These are phyloP conservation scores for Cordyceps tenuipes DNA, from an alignment of 2,329 filamentous ascomycete genomes.

Conservation along the genomic window DNA sequence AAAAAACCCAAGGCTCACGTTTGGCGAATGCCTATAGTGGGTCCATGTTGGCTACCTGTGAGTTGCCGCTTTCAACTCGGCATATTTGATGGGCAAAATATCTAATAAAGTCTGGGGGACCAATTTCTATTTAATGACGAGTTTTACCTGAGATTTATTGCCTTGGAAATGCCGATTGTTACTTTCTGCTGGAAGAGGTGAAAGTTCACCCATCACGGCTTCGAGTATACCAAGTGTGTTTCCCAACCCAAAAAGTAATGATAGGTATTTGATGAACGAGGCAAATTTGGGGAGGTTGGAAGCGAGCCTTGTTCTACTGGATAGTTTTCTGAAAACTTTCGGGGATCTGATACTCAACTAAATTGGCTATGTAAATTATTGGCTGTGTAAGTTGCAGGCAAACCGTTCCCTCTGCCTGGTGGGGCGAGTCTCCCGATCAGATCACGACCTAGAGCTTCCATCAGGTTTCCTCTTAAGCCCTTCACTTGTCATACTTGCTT, in stretches of 20 bases:
- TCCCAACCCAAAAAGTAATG: no score
- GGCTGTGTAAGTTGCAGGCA: neutral
- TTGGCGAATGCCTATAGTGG: neutral
- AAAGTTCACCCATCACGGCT: no score
- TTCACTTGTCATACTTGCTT: neutral
- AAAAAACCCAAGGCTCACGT: neutral
- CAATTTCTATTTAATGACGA: no score
- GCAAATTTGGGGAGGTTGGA: no score
- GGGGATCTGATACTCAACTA: neutral
- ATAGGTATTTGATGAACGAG: no score
- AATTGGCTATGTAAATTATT: neutral
- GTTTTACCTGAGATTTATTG: no score
- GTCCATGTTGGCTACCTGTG: neutral
- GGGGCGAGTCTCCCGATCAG: neutral
- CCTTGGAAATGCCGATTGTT: no score
- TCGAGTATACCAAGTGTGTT: no score
- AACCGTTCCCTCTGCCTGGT: neutral
- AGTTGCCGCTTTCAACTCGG: neutral
- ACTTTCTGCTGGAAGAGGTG: no score
- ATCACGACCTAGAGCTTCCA: neutral
- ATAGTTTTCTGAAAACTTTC: no score
- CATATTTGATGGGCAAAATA: neutral
- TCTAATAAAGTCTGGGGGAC: no score
- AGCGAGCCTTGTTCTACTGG: no score
- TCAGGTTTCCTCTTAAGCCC: neutral